phyloP scores from a whole-genome alignment of 179 eudicot genomes.

The Kewa caespitosa region DNA sequence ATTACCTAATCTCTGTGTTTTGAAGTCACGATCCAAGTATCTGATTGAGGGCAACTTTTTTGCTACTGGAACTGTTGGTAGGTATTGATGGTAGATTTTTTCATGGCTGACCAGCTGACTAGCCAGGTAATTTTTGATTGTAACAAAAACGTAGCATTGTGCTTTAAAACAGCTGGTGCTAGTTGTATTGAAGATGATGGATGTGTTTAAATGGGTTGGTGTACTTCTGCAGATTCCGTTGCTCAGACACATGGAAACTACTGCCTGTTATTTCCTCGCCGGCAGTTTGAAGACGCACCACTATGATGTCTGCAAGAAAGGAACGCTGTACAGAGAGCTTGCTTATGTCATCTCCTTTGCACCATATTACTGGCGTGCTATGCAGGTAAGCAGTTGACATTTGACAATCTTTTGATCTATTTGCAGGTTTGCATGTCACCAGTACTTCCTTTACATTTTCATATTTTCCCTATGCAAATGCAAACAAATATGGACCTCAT shows the following conservation, averaged over 20 bases:
- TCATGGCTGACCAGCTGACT: constrained; percentile 98
- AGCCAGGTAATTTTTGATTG: constrained; percentile 67
- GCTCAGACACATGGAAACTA: constrained; percentile 79
- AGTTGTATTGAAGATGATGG: not conserved
- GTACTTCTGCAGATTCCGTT: constrained; percentile 60
- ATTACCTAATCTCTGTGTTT: not conserved
- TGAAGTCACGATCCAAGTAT: not conserved
- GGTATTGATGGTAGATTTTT: constrained; percentile 94
- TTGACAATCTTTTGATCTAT: no score
- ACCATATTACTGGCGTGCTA: constrained; percentile 96
- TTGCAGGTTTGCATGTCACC: not conserved
- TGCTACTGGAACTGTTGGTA: constrained; percentile 23
- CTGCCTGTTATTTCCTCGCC: constrained; percentile 76
- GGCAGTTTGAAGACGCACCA: constrained; percentile 64
- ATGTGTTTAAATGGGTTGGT: not conserved
- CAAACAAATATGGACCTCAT: not conserved
- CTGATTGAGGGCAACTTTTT: constrained; percentile 4
- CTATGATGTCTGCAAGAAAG: constrained; percentile 61
- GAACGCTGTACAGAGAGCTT: constrained; percentile 65
- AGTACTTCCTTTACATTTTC: constrained; percentile 1
- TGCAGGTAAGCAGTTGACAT: constrained; percentile 62
- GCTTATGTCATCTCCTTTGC: constrained; percentile 91
- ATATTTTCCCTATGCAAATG: not conserved
- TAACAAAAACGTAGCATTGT: not conserved
- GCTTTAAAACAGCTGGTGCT: not conserved